Conservation (phyloP, 1,284 basidiomycete genomes). For the Ganoderma sinense region DNA sequence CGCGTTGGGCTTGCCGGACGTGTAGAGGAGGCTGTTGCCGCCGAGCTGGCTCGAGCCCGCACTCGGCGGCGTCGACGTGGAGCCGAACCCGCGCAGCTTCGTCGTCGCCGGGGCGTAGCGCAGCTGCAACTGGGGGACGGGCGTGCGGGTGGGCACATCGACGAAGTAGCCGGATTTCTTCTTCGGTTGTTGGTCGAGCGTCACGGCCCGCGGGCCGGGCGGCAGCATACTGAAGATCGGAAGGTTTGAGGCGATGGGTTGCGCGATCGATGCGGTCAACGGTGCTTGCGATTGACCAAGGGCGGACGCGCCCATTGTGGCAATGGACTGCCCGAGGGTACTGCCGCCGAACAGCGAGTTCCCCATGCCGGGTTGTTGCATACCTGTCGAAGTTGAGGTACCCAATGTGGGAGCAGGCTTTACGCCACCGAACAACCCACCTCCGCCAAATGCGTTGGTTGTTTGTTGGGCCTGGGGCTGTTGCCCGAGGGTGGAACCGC, state of each 20-base stretch:
- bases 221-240: conserved; percentile 80
- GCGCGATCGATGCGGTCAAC: conserved; percentile 86
- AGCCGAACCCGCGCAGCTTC: conserved; percentile 75
- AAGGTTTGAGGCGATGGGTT: conserved; percentile 89
- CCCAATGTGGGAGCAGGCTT: conserved; percentile 47
- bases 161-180: conserved; percentile 78
- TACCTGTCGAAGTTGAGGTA: conserved; percentile 47
- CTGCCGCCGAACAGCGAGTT: conserved; percentile 56
- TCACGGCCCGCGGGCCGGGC: conserved; percentile 67
- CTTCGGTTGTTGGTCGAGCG: conserved; percentile 68
- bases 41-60: conserved; percentile 45
- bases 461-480: conserved; percentile 41
- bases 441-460: conserved; percentile 43
- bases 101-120: conserved; percentile 71
- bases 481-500: conserved; percentile 51
- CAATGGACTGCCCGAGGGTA: conserved; percentile 40
- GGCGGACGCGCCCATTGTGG: conserved; percentile 49
- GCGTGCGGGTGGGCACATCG: conserved; percentile 72
- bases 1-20: conserved; percentile 58
- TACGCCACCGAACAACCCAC: conserved; percentile 49
- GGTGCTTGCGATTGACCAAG: conserved; percentile 55
- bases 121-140: conserved; percentile 63
- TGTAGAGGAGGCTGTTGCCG: conserved; percentile 50
- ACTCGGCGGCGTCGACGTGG: conserved; percentile 47
- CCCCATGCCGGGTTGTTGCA: conserved; percentile 46